phyloP scores from a whole-genome alignment of 768 basidiomycete species.

The Chalciporus pseudorubinellus region DNA sequence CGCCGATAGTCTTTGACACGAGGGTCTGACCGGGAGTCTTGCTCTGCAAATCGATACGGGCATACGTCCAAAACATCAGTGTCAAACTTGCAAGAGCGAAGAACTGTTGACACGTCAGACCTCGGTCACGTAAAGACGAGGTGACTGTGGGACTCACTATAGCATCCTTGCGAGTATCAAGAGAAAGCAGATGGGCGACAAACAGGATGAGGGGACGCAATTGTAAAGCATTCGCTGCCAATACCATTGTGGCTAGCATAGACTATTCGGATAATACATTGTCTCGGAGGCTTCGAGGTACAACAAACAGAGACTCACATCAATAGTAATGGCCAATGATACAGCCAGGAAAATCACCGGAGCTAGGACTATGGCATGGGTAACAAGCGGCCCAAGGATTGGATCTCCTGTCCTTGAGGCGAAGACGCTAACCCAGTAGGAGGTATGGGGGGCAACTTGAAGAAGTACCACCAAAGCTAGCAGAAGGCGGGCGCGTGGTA shows the following conservation, averaged over 20 bases:
- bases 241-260: slow-evolving; percentile 21
- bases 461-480: slow-evolving; percentile 40
- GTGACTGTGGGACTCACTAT: slow-evolving; percentile 15
- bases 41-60: background rate
- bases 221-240: slow-evolving; percentile 29
- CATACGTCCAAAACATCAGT: slow-evolving; percentile 12
- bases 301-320: slow-evolving; percentile 32
- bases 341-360: slow-evolving; percentile 55
- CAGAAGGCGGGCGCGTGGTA: slow-evolving; percentile 25
- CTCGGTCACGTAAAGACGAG: slow-evolving; percentile 2
- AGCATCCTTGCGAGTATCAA: slow-evolving; percentile 3
- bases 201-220: slow-evolving; percentile 20
- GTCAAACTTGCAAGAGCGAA: slow-evolving; percentile 19
- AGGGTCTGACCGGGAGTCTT: background rate
- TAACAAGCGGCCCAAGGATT: slow-evolving; percentile 54
- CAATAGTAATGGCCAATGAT: slow-evolving; percentile 41
- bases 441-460: slow-evolving; percentile 54
- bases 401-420: slow-evolving; percentile 54
- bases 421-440: slow-evolving; percentile 63
- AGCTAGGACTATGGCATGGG: slow-evolving; percentile 54
- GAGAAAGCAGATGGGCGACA: background rate
- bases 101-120: slow-evolving; percentile 20
- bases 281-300: background rate
- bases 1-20: background rate
- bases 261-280: slow-evolving; percentile 9